Percentiles rank a stretch among this genome's conserved stretches.
phyloP scores from a whole-genome alignment of 2,329 filamentous ascomycete genomes.

The Colletotrichum endophyticum region DNA sequence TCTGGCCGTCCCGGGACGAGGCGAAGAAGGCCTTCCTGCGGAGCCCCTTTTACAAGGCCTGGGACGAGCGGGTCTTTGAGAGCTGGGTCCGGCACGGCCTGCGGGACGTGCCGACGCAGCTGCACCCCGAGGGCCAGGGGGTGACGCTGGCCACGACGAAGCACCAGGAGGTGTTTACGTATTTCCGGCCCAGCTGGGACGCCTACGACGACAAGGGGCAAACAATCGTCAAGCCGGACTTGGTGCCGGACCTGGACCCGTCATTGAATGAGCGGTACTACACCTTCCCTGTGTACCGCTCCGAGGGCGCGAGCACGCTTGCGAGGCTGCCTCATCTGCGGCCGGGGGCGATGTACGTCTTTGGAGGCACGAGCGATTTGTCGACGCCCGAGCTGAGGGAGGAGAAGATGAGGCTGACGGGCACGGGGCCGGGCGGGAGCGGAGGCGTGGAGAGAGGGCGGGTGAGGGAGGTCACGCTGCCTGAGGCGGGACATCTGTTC shows the following conservation, averaged over 20 bases:
- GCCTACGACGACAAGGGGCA: conserved; percentile 43
- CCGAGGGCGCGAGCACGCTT: conserved; percentile 65
- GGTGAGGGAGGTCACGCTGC: conserved; percentile 69
- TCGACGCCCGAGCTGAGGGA: conserved; percentile 53
- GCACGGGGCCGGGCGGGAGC: conserved; percentile 69
- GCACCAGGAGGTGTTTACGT: conserved; percentile 87
- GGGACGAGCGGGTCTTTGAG: conserved; percentile 82
- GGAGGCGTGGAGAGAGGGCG: conserved; percentile 67
- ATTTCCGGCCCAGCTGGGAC: conserved; percentile 65
- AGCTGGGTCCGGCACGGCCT: conserved; percentile 76
- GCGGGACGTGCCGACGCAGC: conserved; percentile 70
- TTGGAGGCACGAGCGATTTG: conserved; percentile 65
- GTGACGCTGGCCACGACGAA: conserved; percentile 83
- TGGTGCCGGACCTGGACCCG: conserved; percentile 51
- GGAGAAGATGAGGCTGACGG: conserved; percentile 68
- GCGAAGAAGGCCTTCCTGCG: conserved; percentile 71
- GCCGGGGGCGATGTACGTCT: conserved; percentile 72
- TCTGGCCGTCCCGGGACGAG: conserved; percentile 77
- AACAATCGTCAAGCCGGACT: conserved; percentile 41
- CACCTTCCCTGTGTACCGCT: conserved; percentile 67
- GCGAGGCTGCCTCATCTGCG: conserved; percentile 63
- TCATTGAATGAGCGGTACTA: conserved; percentile 37
- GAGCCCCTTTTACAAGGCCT: conserved; percentile 78
- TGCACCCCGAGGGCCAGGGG: conserved; percentile 50
- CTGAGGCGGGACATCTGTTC: conserved; percentile 77